These are phyloP conservation scores for Austropuccinia psidii DNA, from an alignment of 1,284 basidiomycete species.

Conservation along the genomic window DNA sequence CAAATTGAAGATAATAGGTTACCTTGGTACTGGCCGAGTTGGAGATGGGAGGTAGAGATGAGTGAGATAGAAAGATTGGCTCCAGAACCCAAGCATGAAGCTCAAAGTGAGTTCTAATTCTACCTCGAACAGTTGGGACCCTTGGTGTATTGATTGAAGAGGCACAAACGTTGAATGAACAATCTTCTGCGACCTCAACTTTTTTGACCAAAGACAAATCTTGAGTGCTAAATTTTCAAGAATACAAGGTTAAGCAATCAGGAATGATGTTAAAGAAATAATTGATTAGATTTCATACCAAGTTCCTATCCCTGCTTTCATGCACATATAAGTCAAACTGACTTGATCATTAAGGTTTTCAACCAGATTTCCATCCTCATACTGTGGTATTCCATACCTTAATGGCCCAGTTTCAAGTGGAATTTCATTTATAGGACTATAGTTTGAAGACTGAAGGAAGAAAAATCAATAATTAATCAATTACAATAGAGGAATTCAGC, in stretches of 20 bases:
- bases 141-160: slow-evolving; percentile 43
- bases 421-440: too few species aligned
- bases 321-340: slow-evolving; percentile 44
- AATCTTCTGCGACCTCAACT: slow-evolving; percentile 40
- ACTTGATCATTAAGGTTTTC: slow-evolving; percentile 42
- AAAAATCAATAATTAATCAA: too few species aligned
- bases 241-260: background rate
- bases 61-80: slow-evolving; percentile 31
- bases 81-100: slow-evolving; percentile 44
- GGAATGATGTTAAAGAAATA: background rate
- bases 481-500: too few species aligned
- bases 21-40: slow-evolving; percentile 35
- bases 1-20: slow-evolving; percentile 41
- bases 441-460: too few species aligned
- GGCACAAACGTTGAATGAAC: slow-evolving; percentile 43
- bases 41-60: background rate
- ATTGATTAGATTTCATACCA: slow-evolving; percentile 16
- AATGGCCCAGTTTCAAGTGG: too few species aligned
- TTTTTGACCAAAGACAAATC: slow-evolving; percentile 44
- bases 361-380: slow-evolving; percentile 43
- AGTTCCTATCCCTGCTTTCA: slow-evolving; percentile 42
- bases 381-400: too few species aligned
- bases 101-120: slow-evolving; percentile 42
- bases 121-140: slow-evolving; percentile 41
- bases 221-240: slow-evolving; percentile 37